Evolutionary conservation across 805 yeast genomes (phyloP), one percentile per base, ranked within the genome.

Genomic region (Kluyveromyces aestuarii): DNA sequence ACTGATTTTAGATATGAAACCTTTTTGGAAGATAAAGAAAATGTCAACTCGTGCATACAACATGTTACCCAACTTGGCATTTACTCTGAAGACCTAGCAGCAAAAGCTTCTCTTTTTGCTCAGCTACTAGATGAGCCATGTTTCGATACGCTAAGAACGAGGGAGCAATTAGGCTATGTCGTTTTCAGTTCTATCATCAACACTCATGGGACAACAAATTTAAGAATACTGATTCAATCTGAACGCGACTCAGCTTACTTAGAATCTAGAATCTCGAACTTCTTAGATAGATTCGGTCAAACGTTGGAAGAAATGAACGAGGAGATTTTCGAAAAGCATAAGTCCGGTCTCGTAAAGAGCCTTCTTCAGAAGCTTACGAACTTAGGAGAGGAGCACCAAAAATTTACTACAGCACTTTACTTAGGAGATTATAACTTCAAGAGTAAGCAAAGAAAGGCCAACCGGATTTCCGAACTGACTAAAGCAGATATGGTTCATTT

Each of bases 121-220:
- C 91, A 86, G 52, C 75, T 89, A 53, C 71, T 84, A 45, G 80
- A 77, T 55, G 97, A 91, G 62, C 97, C 96, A 5, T 85, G 91
- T 50, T 93, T 91, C 67, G 83, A 87, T 60, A 85, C 85, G 53
- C 74, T 91, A 50, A 78, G 99, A 66, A 91, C 99, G 7, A 84
- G 87, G 58, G 98, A 91, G 68, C 98, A 93, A 66, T 74, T 91
- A 33, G 99, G 99, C 2, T 91, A 91, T 60, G 89, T 91, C 53
- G 99, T 91, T 0, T 88, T 87, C 61, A 81, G 93, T 41, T 86
- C 95, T 0, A 69, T 76, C 25, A 72, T 84, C 52, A 74, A 74
- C 51, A 77, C 87, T 2, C 77, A 95, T 60, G 82, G 93, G 19
- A 77, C 84, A 6, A 59, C 62, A 14, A 62, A 64, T 40, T 76